Evolutionary conservation across 2,329 filamentous ascomycete genomes (phyloP).

Genomic region (Aureobasidium sp.): DNA sequence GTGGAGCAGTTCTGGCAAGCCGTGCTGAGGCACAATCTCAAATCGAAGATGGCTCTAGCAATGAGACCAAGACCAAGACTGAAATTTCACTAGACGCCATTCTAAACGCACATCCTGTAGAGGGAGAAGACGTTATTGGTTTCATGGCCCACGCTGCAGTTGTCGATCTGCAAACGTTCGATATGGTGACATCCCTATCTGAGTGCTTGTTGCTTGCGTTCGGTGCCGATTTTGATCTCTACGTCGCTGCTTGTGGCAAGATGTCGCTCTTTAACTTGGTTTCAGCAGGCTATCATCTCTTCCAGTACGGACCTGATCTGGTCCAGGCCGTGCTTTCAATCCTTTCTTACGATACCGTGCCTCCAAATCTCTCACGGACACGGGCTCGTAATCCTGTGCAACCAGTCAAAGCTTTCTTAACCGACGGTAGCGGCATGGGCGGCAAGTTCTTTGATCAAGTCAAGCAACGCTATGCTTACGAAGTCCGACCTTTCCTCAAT

Average conservation of each 20-base stretch:
- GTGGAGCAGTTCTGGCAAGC: constrained; percentile 48
- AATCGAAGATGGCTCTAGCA: constrained; percentile 3
- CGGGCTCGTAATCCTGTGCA: constrained; percentile 11
- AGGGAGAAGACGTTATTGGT: constrained; percentile 37
- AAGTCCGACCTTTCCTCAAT: constrained; percentile 69
- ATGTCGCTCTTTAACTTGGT: constrained; percentile 62
- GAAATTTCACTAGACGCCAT: constrained; percentile 33
- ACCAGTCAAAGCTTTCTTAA: constrained; percentile 15
- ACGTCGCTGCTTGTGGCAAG: constrained; percentile 58
- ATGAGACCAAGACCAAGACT: neutral
- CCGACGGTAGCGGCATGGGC: constrained; percentile 12
- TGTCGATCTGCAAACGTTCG: constrained; percentile 42
- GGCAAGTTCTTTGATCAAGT: constrained; percentile 56
- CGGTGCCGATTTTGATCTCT: constrained; percentile 40
- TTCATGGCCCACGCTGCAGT: constrained; percentile 43
- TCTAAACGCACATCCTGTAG: constrained; percentile 32
- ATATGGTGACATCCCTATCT: constrained; percentile 39
- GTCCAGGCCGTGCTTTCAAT: constrained; percentile 60
- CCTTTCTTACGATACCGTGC: constrained; percentile 34
- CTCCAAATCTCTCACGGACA: constrained; percentile 8
- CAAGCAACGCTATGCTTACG: constrained; percentile 74
- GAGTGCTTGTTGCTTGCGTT: constrained; percentile 41
- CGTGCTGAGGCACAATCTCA: constrained; percentile 42
- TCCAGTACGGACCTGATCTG: constrained; percentile 67
- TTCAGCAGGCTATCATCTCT: constrained; percentile 56